phyloP scores from a whole-genome alignment of 371 early-diverging fungal genomes.

The Mortierella sp. region DNA sequence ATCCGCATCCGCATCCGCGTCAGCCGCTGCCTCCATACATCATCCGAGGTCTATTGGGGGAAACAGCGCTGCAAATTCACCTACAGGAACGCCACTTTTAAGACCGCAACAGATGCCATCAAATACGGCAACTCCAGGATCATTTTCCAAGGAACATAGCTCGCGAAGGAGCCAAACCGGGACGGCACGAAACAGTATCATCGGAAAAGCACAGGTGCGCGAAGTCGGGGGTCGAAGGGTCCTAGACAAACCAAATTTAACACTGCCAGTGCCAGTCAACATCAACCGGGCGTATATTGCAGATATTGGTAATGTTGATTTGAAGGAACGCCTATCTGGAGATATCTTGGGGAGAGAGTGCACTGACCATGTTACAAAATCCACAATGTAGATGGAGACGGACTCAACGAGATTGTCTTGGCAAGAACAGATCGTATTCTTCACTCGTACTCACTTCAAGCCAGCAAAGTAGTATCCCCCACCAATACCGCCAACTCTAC shows the following conservation, averaged over 20 bases:
- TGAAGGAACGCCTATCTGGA: too few relatives aligned
- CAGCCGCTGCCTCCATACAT: constrained; percentile 6
- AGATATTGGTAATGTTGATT: constrained; percentile 64
- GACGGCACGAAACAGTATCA: background rate
- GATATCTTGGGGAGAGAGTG: too few relatives aligned
- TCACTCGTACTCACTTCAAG: constrained; percentile 64
- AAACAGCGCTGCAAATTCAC: constrained; percentile 31
- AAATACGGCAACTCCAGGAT: constrained; percentile 2
- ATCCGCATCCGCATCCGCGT: too few relatives aligned
- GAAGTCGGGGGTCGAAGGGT: constrained; percentile 53
- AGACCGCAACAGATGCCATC: constrained; percentile 35
- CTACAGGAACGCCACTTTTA: constrained; percentile 45
- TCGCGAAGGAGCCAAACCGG: constrained; percentile 3
- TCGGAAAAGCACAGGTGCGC: constrained; percentile 15
- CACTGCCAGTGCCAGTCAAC: constrained; percentile 81
- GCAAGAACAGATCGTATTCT: constrained; percentile 86
- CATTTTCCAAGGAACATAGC: constrained; percentile 1
- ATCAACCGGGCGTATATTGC: constrained; percentile 81
- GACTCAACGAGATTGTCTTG: constrained; percentile 78
- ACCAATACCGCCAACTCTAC: constrained; percentile 14
- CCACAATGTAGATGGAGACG: constrained; percentile 82
- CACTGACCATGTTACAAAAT: too few relatives aligned
- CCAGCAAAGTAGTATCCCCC: constrained; percentile 15
- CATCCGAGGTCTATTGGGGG: constrained; percentile 26
- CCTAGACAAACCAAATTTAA: constrained; percentile 70